Percentiles rank a stretch among this genome's conserved stretches.
Conservation (phyloP, 73 alveolate species). For the Paramecium primaurelia region DNA sequence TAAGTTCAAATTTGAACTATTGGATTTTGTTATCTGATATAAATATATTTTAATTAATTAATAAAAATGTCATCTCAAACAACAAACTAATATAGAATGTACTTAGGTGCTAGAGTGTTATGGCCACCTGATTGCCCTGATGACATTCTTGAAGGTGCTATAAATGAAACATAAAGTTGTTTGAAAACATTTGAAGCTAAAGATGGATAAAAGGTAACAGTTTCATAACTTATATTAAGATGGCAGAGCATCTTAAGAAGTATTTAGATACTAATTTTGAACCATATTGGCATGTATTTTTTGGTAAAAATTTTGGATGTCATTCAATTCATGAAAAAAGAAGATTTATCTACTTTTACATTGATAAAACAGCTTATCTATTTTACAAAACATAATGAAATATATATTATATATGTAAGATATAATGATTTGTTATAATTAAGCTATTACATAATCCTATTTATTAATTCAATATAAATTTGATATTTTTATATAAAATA, state of each 20-base stretch:
- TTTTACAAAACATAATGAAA: constrained; percentile 70
- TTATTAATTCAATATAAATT: neutral
- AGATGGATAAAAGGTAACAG: constrained; percentile 62
- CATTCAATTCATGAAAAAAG: constrained; percentile 95
- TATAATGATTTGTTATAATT: neutral
- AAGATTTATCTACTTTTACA: constrained; percentile 92
- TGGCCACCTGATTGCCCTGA: constrained; percentile 96
- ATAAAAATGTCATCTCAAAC: neutral
- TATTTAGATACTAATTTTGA: constrained; percentile 95
- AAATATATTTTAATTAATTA: neutral
- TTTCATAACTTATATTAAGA: constrained; percentile 24
- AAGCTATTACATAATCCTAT: neutral
- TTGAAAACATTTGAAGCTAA: constrained; percentile 51
- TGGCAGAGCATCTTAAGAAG: constrained; percentile 83
- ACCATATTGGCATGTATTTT: constrained; percentile 98
- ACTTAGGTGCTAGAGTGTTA: constrained; percentile 82
- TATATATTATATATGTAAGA: neutral
- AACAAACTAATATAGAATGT: constrained; percentile 54
- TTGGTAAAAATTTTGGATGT: constrained; percentile 97
- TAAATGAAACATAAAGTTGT: constrained; percentile 60
- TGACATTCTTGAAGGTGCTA: constrained; percentile 88
- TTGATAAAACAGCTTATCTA: constrained; percentile 84
- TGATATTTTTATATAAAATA: too few relatives aligned
- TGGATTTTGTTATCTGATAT: neutral
- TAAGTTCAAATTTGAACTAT: neutral